Base-by-base conservation (phyloP, 225 moss, liverwort and hornwort genomes). In the Straminergon stramineum region DNA sequence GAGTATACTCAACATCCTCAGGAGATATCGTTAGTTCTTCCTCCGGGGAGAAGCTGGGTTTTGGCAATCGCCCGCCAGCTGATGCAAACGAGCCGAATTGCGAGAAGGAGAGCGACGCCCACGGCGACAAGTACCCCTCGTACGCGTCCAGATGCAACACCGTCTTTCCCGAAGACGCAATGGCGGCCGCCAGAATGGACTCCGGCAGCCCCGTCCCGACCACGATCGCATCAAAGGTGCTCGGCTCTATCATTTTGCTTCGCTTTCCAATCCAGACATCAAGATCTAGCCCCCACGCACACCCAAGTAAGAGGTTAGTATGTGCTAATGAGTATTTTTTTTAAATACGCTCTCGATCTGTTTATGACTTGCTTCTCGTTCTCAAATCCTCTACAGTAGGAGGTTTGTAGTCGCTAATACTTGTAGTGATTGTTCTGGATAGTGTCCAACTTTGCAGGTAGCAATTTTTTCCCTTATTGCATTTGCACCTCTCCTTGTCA, bases 191-290 rank as follows among this genome's bases (percentile, higher is more conserved):
- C 81, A 99, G 81, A 53, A 97, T 94, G 37, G 99, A 93, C 84
- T 99, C 99, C 85, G 96, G 97, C 83, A 99, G 91, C 62, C 97
- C 99, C 20, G 97, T 99, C 53, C 99, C 99, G 7, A 99, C 45
- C 60, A 99, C 96, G 64, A 99, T 97, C 35, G 92, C 93, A 88
- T 96, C 99, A 57, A 95, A 99, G 17, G 87, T 61, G 77, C 93
- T 91, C 27, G 99, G 99, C 90, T 99, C 97, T 75, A 99, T 95
- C 92, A 91, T 93, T 55, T 53, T 67, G 52, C 68, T 75, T 22
- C 78, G 60, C 34, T 67, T 76, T 65, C 37, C 55, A 74, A 74
- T 60, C 58, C 60, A 65, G 24, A 45, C 70, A 85, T 81, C 84
- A 82, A 61, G 66, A 75, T 39, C 64, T 30, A 37, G 55, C 43